These are phyloP conservation scores for Neonectria ditissima DNA, from an alignment of 2,329 filamentous ascomycete genomes.

Conservation along the genomic window DNA sequence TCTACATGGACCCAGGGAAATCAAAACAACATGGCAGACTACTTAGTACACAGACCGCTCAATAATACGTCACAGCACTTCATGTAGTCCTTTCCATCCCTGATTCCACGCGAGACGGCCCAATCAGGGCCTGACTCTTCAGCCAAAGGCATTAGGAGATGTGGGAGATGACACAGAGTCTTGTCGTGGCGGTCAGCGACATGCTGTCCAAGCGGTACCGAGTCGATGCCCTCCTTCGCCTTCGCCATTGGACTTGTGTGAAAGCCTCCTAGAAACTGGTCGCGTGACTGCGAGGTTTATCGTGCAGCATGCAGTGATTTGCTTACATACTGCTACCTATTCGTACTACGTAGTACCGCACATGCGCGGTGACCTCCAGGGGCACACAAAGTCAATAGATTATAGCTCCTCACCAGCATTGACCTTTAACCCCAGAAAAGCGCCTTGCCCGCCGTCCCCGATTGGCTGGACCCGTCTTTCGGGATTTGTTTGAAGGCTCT, in stretches of 20 bases:
- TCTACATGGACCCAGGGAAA: slow-evolving; percentile 14
- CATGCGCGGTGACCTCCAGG: slow-evolving; percentile 4
- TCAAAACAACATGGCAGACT: slow-evolving; percentile 9
- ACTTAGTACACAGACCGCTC: slow-evolving; percentile 7
- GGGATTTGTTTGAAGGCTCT: slow-evolving; percentile 23
- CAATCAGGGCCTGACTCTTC: slow-evolving; percentile 2
- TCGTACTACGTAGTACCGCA: background rate
- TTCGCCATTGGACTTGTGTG: too few species aligned
- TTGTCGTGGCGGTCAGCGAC: background rate
- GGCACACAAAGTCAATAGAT: slow-evolving; percentile 9
- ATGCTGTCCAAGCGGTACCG: background rate
- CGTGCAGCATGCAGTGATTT: background rate
- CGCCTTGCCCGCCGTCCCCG: slow-evolving; percentile 20
- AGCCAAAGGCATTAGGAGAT: background rate
- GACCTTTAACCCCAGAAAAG: slow-evolving; percentile 26
- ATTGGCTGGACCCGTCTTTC: slow-evolving; percentile 31
- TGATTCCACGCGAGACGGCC: background rate
- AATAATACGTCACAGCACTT: slow-evolving; percentile 21
- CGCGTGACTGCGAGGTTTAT: background rate
- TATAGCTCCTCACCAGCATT: slow-evolving; percentile 11
- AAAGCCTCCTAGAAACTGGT: background rate
- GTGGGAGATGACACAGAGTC: background rate
- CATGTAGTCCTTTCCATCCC: background rate
- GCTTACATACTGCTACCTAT: background rate
- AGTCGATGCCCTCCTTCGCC: background rate